Percentiles rank a stretch among this genome's conserved stretches.
Conservation (phyloP, 2,329 filamentous ascomycete species). For the Arthrobotrys sphaeroides region DNA sequence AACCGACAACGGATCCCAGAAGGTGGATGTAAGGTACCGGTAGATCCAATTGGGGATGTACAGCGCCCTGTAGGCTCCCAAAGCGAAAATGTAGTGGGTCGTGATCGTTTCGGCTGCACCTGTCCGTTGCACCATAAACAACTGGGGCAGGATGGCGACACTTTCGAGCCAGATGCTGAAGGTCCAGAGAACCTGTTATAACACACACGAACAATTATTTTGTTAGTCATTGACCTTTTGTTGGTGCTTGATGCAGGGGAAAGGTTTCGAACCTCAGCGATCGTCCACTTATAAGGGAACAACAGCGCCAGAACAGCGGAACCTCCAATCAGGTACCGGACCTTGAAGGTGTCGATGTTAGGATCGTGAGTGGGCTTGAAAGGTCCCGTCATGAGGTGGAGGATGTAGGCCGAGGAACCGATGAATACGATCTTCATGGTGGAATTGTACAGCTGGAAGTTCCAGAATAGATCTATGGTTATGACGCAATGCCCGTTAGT, state of each 20-base stretch:
- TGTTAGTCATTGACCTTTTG: background rate
- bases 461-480: slow-evolving; percentile 82
- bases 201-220: slow-evolving; percentile 1
- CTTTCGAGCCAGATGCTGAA: slow-evolving; percentile 98
- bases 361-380: slow-evolving; percentile 98
- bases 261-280: slow-evolving; percentile 68
- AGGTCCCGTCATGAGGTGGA: slow-evolving; percentile 97
- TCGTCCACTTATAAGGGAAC: slow-evolving; percentile 83
- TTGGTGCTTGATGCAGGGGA: slow-evolving; percentile 13
- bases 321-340: slow-evolving; percentile 88
- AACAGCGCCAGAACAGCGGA: slow-evolving; percentile 80
- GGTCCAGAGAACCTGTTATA: slow-evolving; percentile 96
- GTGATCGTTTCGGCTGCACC: slow-evolving; percentile 99
- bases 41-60: slow-evolving; percentile 99
- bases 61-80: slow-evolving; percentile 88
- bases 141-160: slow-evolving; percentile 93
- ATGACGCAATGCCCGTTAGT: slow-evolving; percentile 43
- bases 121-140: slow-evolving; percentile 97
- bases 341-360: slow-evolving; percentile 95
- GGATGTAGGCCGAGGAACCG: slow-evolving; percentile 85
- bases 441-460: slow-evolving; percentile 87
- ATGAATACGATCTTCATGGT: slow-evolving; percentile 97
- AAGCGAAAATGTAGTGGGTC: slow-evolving; percentile 93
- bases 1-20: slow-evolving; percentile 87
- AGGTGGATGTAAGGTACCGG: slow-evolving; percentile 79